Evolutionary conservation across 2,329 filamentous ascomycete species (phyloP), one percentile per base, ranked within the genome.

Genomic region (Epicoccum sorghinum): DNA sequence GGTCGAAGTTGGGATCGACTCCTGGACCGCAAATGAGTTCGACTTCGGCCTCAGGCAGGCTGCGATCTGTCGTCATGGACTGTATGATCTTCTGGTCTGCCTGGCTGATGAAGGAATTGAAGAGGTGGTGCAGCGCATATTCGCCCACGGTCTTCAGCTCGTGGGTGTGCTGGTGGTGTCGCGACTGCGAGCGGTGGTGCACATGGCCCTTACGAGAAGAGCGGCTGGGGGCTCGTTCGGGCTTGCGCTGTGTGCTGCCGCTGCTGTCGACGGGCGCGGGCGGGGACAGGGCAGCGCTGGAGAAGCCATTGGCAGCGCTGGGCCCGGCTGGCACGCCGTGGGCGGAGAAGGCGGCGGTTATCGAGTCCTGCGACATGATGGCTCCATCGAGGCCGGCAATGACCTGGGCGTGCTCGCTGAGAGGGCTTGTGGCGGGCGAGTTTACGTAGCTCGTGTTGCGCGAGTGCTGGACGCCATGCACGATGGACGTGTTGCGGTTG

Each of bases 11-110:
- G 1, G 88, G 83, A 72, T 99, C 95, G 36, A 90, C 89, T 13
- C 93, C 92, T 36, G 89, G 89, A 1, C 95, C 96, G 75, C 95
- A 99, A 61, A 98, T 89, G 46, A 86, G 82, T 72, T 99, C 95
- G 43, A 99, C 89, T 41, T 89, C 86, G 13, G 91, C 89, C 68
- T 96, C 91, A 3, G 88, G 86, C 50, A 93, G 89, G 61, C 90
- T 87, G 7, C 91, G 84, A 37, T 89, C 85, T 45, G 89, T 87
- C 65, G 89, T 87, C 65, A 96, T 89, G 70, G 91, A 96, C 66
- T 91, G 88, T 63, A 90, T 92, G 61, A 99, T 89, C 77, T 97
- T 97, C 62, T 95, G 90, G 74, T 99, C 95, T n/a, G 95, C 95
- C 72, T 96, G 90, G 13, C 90, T 89, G 69, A 98, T 95, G 77